These are phyloP conservation scores for Elsinoe ampelina DNA, from an alignment of 2,329 filamentous ascomycete species.

Conservation along the genomic window DNA sequence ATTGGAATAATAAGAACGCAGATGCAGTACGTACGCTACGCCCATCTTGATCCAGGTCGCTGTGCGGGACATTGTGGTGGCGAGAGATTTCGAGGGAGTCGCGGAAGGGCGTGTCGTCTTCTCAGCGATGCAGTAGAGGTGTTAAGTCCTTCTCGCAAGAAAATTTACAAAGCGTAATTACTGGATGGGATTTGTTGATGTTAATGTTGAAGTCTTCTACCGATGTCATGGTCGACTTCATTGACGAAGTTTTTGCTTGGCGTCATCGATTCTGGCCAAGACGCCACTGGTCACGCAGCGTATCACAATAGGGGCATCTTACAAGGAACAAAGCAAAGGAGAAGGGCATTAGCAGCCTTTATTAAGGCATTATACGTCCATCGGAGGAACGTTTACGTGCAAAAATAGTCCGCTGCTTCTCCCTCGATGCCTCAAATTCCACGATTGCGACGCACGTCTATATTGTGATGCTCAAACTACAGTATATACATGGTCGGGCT, in stretches of 20 bases:
- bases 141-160: background rate
- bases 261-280: constrained; percentile 5
- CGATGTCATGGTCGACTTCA: background rate
- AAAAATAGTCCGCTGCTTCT: no score
- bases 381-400: no score
- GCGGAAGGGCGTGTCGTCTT: background rate
- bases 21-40: constrained; percentile 46
- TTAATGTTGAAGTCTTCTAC: background rate
- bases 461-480: no score
- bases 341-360: no score
- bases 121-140: background rate
- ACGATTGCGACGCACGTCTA: no score
- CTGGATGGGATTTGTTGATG: background rate
- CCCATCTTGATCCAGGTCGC: constrained; percentile 59
- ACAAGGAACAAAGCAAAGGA: background rate
- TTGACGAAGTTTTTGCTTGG: background rate
- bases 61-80: constrained; percentile 21
- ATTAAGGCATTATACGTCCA: no score
- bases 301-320: background rate
- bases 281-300: background rate
- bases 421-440: no score
- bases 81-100: background rate
- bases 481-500: no score
- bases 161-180: background rate
- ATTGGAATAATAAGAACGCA: constrained; percentile 11